Conservation (phyloP, 2,329 filamentous ascomycete genomes). For the Ambrosiella cleistominuta region DNA sequence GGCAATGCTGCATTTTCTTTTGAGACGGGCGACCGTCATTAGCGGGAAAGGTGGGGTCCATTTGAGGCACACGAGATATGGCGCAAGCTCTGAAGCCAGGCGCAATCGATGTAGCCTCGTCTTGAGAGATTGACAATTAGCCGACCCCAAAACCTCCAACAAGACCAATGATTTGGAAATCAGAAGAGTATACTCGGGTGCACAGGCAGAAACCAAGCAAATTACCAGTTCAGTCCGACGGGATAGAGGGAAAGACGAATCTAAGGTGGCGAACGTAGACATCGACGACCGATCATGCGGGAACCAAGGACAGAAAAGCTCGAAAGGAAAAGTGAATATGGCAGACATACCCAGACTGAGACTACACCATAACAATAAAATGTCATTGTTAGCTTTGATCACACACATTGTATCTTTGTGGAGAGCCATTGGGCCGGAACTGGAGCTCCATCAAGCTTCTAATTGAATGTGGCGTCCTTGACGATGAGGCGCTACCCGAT, state of each 20-base stretch:
- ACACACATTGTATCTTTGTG: not conserved
- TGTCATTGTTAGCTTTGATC: conserved; percentile 2
- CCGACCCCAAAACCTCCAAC: not conserved
- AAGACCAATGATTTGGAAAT: not conserved
- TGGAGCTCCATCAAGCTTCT: not conserved
- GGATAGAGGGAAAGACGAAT: not conserved
- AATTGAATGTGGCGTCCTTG: not conserved
- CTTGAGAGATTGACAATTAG: not conserved
- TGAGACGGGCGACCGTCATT: not conserved
- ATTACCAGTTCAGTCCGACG: not conserved
- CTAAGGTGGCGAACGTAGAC: too few species aligned
- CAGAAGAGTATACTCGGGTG: not conserved
- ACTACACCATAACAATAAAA: conserved; percentile 25
- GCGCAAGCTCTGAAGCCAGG: not conserved
- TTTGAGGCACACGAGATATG: not conserved
- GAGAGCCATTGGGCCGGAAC: not conserved
- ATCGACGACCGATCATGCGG: too few species aligned
- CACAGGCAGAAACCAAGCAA: too few species aligned
- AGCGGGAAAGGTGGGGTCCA: not conserved
- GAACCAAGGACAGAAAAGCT: not conserved
- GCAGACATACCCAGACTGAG: conserved; percentile 48
- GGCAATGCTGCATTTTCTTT: not conserved
- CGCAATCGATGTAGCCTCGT: not conserved
- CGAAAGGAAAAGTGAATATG: not conserved
- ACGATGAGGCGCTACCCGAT: not conserved